Base-by-base conservation (phyloP, 164 flowering plant species). In the Stephania yunnanensis region DNA sequence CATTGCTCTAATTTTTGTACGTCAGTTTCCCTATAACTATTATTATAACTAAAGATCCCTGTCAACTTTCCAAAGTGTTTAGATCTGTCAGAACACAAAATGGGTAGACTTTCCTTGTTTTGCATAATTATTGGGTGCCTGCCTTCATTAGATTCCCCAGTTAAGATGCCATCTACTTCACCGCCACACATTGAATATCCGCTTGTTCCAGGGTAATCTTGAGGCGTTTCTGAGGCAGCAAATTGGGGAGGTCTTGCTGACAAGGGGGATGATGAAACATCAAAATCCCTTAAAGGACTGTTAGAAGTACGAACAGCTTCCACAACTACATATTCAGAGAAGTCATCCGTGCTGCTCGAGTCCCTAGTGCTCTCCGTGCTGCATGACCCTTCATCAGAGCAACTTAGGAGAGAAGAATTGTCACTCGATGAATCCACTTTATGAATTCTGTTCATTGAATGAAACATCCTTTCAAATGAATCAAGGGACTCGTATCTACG, bases 371-470 rank as follows among this genome's bases (percentile, higher is more conserved):
- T 88, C 64, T 90, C 93, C 0, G 95, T 92, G 65, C 94, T 90
- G 78, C 87, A 89, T 7, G 99, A 92, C 36, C 89, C 89, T 83
- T 88, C 92, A 72, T 93, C 98, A 0, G 99, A 95, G 81, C 88
- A 86, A 87, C 92, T 88, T 71, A 92, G 76, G 7, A 91, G 88
- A 68, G 98, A 89, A 25, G 88, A 86, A 74, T 78, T 88, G 72
- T 93, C 98, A 75, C 98, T 93, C 6, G 89, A 88, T 30, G 93
- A 89, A 69, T 91, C 98, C 55, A 82, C 80, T 72, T 83, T 89
- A 25, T 78, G 76, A 29, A 82, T 81, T 76, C 78, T 77, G 17
- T 73, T 81, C 69, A 82, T 66, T 55, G 68, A 81, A 36, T 69
- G 81, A 75, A 78, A 85, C 75, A 74, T 80, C 64, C 72, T 55